Evolutionary conservation across 495 filamentous ascomycete species (phyloP).

Genomic region (Extremus antarcticus): DNA sequence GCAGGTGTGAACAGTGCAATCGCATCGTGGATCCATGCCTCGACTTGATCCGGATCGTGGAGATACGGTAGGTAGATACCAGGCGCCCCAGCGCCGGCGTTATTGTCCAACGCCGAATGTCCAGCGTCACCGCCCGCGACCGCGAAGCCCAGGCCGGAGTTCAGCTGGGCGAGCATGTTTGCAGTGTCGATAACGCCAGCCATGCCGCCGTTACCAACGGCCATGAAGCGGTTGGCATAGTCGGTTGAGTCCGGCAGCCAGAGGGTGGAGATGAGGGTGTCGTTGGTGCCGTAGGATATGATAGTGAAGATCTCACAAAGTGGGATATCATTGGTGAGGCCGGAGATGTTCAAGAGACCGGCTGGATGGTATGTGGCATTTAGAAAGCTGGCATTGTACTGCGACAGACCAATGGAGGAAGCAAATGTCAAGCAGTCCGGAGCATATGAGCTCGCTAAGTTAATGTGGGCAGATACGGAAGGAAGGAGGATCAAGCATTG

Average conservation of each 20-base stretch:
- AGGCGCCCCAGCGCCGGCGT: constrained; percentile 21
- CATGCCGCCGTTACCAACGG: constrained; percentile 27
- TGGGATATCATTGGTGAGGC: constrained; percentile 4
- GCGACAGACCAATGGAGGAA: neutral
- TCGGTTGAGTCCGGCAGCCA: constrained; percentile 42
- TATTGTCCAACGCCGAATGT: constrained; percentile 9
- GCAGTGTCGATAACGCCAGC: constrained; percentile 19
- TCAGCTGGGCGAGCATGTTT: constrained; percentile 25
- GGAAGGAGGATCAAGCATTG: neutral
- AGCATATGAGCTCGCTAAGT: no score
- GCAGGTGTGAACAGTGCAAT: constrained; percentile 32
- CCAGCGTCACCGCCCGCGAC: constrained; percentile 34
- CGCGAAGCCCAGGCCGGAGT: constrained; percentile 41
- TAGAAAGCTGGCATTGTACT: neutral
- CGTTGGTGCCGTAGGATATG: constrained; percentile 7
- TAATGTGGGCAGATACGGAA: no score
- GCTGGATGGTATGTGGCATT: neutral
- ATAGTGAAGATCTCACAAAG: constrained; percentile 12
- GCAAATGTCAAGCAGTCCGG: neutral
- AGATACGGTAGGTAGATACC: constrained; percentile 38
- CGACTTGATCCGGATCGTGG: constrained; percentile 41
- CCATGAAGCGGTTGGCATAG: constrained; percentile 27
- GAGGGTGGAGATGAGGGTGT: constrained; percentile 22
- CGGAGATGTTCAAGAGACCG: neutral
- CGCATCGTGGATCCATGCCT: constrained; percentile 4